Base-by-base conservation (phyloP, 306 rosid genomes). In the Malus sieversii region DNA sequence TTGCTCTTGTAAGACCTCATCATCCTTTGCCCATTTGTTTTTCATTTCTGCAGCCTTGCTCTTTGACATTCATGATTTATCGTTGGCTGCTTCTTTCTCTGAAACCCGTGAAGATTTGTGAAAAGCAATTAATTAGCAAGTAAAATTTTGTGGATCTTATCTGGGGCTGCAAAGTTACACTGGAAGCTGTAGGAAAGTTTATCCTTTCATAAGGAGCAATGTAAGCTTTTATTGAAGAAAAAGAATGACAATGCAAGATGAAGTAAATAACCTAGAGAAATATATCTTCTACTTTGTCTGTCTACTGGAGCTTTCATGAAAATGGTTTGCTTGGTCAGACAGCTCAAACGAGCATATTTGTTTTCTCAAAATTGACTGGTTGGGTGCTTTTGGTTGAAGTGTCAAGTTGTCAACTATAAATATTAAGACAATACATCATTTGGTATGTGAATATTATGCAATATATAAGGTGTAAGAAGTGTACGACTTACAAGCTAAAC, bases 1-100 rank as follows among this genome's bases (percentile, higher is more conserved):
- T 95, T 86, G 88, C 98, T 78, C 93, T 90, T 86, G 98, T 92
- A 85, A 86, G 88, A 64, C 65, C 42, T 83, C 71, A 20, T 30
- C 57, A 69, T 75, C 68, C 68, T 62, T n/a, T 78, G 42, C 71
- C 35, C 35, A 42, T 68, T 23, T 53, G 38, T 72, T 79, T 71
- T 73, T 23, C 71, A 65, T 59, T 72, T 23, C 57, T 84, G 62
- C 78, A 77, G 69, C 63, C 77, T 77, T 72, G 73, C 23, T 33
- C 32, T 72, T 60, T 65, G 73, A 73, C 75, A 13, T 52, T 75
- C 20, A 18, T 55, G 27, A 38, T 44, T 76, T 33, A 62, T 71
- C 8, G 46, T 55, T 70, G 53, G 42, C 8, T 12, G 22, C 25
- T 46, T 51, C 18, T 6, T 30, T 14, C 11, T 29, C 51, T 70